phyloP scores from a whole-genome alignment of 179 eudicot genomes.

The Actinidia arguta region DNA sequence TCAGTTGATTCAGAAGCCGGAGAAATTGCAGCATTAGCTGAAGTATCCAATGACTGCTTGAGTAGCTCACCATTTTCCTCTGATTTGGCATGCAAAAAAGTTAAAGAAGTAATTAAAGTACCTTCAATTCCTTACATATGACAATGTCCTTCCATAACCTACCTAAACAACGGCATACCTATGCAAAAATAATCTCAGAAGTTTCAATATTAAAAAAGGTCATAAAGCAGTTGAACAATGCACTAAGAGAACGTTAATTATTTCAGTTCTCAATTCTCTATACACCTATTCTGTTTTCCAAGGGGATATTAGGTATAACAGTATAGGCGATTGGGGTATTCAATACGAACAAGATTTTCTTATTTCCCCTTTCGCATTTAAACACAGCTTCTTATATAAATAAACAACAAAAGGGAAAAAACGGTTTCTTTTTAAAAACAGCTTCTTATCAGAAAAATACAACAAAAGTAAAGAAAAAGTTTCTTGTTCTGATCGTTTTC shows the following conservation, averaged over 20 bases:
- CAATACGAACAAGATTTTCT: neutral
- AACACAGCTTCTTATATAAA: neutral
- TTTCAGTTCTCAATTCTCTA: neutral
- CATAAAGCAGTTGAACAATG: neutral
- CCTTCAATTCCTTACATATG: neutral
- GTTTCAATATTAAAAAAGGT: neutral
- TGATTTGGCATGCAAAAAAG: conserved; percentile 35
- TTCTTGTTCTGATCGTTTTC: no score
- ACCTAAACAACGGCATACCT: neutral
- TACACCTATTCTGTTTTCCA: neutral
- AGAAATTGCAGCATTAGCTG: conserved; percentile 14
- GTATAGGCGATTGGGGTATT: neutral
- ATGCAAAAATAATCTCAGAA: neutral
- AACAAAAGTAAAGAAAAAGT: no score
- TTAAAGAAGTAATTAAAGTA: neutral
- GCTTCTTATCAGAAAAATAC: no score
- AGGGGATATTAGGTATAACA: neutral
- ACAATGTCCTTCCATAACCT: neutral
- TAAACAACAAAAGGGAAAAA: no score
- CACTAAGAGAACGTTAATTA: neutral
- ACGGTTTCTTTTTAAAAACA: no score
- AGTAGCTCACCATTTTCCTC: conserved; percentile 69
- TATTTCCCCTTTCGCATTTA: neutral
- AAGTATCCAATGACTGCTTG: conserved; percentile 28
- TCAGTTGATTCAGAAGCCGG: conserved; percentile 9